These are phyloP conservation scores for Trypanosoma boissoni DNA, from an alignment of 208 protist genomes.

Conservation along the genomic window DNA sequence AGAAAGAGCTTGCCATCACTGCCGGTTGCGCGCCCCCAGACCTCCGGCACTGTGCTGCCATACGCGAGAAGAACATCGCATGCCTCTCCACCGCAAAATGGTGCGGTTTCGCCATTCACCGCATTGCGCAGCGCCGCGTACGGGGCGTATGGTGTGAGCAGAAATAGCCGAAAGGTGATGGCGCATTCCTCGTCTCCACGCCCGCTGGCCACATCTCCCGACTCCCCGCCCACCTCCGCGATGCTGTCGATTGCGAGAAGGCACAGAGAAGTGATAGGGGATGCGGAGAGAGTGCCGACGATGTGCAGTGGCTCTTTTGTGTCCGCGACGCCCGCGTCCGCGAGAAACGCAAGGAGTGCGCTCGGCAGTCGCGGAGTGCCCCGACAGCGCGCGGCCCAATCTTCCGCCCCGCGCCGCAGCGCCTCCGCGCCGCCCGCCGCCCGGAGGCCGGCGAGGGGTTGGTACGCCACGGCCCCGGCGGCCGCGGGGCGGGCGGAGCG, in stretches of 20 bases:
- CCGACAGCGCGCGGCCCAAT: too few relatives aligned
- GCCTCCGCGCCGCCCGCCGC: too few relatives aligned
- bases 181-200: too few relatives aligned
- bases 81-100: constrained; percentile 18
- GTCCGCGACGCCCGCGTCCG: background rate
- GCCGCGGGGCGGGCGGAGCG: too few relatives aligned
- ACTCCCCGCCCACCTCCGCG: constrained; percentile 14
- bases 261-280: constrained; percentile 15
- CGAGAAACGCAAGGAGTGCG: background rate
- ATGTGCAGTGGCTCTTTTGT: background rate
- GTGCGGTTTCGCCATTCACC: background rate
- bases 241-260: constrained; percentile 18
- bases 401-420: too few relatives aligned
- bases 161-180: too few relatives aligned
- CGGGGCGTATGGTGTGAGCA: constrained; percentile 13
- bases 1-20: constrained; percentile 43
- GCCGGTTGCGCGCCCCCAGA: constrained; percentile 11
- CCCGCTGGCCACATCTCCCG: too few relatives aligned
- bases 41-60: constrained; percentile 5
- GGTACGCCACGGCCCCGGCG: too few relatives aligned
- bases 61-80: constrained; percentile 27
- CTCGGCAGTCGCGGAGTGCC: background rate
- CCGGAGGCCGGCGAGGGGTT: too few relatives aligned
- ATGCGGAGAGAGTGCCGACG: background rate
- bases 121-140: constrained; percentile 2